phyloP scores from a whole-genome alignment of 2,329 filamentous ascomycete species.

The Neopestalotiopsis clavispora region DNA sequence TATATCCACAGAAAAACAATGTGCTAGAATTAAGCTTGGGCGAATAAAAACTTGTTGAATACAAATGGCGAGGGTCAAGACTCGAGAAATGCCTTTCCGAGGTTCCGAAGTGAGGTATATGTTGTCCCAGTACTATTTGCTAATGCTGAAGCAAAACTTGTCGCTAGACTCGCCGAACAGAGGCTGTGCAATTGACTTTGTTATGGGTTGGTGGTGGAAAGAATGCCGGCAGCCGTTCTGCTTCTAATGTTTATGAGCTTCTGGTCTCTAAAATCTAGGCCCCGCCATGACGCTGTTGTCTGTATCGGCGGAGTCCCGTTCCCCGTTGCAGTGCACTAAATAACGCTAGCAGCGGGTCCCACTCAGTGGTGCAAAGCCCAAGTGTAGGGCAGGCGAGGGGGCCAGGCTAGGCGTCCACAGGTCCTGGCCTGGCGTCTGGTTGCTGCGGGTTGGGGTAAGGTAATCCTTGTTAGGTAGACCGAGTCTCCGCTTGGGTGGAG shows the following conservation, averaged over 20 bases:
- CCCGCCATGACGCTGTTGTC: slow-evolving; percentile 7
- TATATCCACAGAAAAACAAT: background rate
- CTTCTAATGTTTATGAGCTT: background rate
- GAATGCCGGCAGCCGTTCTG: background rate
- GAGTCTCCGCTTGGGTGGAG: background rate
- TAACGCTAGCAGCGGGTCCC: no score
- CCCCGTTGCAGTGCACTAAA: background rate
- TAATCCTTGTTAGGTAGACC: background rate
- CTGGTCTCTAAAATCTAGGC: background rate
- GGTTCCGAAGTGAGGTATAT: background rate
- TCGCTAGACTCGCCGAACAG: background rate
- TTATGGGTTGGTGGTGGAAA: background rate
- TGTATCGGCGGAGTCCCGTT: background rate
- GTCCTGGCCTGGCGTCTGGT: background rate
- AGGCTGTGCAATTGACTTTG: background rate
- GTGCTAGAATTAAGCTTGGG: background rate
- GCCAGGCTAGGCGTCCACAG: no score
- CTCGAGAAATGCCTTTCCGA: background rate
- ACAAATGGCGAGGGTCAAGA: background rate
- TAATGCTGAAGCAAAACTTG: background rate
- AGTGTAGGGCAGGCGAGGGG: background rate
- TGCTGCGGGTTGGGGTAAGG: background rate
- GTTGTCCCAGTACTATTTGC: background rate
- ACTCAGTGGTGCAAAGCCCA: background rate
- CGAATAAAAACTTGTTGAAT: background rate